Conservation (phyloP, 2,329 filamentous ascomycete species). For the Penicillium brevicompactum region DNA sequence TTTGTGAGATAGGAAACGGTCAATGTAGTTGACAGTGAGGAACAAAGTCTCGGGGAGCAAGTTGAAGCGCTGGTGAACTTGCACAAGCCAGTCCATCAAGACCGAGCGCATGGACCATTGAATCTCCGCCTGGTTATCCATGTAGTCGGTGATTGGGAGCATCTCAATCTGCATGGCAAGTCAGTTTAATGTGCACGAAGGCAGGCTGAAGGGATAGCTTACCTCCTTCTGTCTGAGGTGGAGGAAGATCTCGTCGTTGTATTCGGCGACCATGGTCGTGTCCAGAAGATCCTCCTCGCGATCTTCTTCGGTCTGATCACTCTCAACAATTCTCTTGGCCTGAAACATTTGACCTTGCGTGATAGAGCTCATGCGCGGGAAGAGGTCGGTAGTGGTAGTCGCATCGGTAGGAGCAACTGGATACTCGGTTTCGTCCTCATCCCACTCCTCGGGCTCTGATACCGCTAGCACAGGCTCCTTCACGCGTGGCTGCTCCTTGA, state of each 20-base stretch:
- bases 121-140: slow-evolving; percentile 96
- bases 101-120: slow-evolving; percentile 99
- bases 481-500: slow-evolving; percentile 6
- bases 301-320: slow-evolving; percentile 68
- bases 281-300: slow-evolving; percentile 89
- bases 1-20: slow-evolving; percentile 93
- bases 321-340: slow-evolving; percentile 67
- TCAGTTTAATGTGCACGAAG: neutral
- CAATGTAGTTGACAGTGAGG: slow-evolving; percentile 93
- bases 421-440: slow-evolving; percentile 73
- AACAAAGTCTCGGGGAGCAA: slow-evolving; percentile 94
- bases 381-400: slow-evolving; percentile 66
- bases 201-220: slow-evolving; percentile 30
- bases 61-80: slow-evolving; percentile 89
- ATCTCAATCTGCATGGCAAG: slow-evolving; percentile 63
- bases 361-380: slow-evolving; percentile 63
- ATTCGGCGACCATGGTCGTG: slow-evolving; percentile 96
- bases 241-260: slow-evolving; percentile 90
- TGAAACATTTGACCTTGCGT: slow-evolving; percentile 70
- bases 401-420: slow-evolving; percentile 74
- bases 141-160: slow-evolving; percentile 89
- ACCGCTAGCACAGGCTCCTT: slow-evolving; percentile 30
- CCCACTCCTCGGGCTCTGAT: slow-evolving; percentile 68
- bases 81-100: slow-evolving; percentile 96
- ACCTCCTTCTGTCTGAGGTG: slow-evolving; percentile 92